These are phyloP conservation scores for Phytophthora cryptogea DNA, from an alignment of 352 stramenopile species.

Conservation along the genomic window DNA sequence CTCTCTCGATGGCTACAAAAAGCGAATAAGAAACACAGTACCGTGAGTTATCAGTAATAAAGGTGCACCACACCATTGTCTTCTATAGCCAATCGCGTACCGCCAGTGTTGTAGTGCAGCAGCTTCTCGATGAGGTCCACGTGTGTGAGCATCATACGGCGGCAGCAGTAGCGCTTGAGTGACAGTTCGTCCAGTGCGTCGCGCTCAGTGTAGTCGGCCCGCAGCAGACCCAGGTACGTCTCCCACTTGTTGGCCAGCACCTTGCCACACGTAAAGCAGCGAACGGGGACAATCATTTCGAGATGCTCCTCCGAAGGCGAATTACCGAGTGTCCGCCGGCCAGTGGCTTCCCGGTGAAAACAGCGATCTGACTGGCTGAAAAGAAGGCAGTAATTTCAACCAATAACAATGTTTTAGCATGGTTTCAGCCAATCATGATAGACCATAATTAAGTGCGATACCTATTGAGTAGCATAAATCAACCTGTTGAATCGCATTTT, in stretches of 20 bases:
- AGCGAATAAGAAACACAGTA: background rate
- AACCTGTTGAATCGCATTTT: background rate
- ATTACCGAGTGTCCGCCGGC: constrained; percentile 22
- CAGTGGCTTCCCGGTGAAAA: constrained; percentile 15
- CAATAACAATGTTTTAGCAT: background rate
- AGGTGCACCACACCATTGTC: background rate
- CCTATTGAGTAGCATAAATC: no score
- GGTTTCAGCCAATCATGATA: constrained; percentile 16
- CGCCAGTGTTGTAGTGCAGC: constrained; percentile 99
- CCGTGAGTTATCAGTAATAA: background rate
- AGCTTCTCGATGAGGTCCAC: constrained; percentile 99
- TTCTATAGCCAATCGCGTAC: constrained; percentile 35
- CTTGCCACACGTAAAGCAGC: constrained; percentile 99
- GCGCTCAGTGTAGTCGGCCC: constrained; percentile 97
- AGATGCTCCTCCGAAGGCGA: constrained; percentile 11
- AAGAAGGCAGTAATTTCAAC: background rate
- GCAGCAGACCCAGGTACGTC: constrained; percentile 97
- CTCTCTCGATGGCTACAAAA: constrained; percentile 77
- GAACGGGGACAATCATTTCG: constrained; percentile 98
- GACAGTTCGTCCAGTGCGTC: constrained; percentile 98
- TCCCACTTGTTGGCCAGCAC: constrained; percentile 99
- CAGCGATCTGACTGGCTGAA: constrained; percentile 2
- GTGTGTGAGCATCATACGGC: constrained; percentile 99
- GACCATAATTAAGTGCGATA: constrained; percentile 15
- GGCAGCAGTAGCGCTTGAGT: constrained; percentile 99